These are phyloP conservation scores for Fomitopsis pulvina DNA, from an alignment of 768 basidiomycete genomes.

Conservation along the genomic window DNA sequence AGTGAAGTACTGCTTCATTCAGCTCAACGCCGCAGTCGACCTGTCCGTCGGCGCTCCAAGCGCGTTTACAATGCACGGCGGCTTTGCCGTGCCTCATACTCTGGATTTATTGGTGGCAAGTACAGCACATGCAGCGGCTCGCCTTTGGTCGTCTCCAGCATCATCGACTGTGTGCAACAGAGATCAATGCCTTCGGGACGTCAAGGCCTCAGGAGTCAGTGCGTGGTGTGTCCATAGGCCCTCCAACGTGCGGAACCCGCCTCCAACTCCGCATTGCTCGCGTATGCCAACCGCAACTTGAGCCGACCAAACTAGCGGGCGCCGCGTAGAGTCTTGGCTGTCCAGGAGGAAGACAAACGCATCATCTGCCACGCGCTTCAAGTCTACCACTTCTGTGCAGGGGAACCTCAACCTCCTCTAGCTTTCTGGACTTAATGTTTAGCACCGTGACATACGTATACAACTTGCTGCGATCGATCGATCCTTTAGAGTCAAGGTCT, in stretches of 20 bases:
- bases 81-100: conserved; percentile 47
- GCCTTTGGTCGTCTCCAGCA: conserved; percentile 29
- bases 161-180: conserved; percentile 42
- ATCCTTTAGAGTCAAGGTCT: no score
- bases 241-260: conserved; percentile 17
- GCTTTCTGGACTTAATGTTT: no score
- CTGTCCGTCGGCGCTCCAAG: conserved; percentile 70
- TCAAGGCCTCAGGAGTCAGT: no score
- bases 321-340: conserved; percentile 31
- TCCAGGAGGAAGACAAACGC: conserved; percentile 37
- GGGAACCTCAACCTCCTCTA: conserved; percentile 32
- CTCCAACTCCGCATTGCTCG: conserved; percentile 14
- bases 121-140: conserved; percentile 54
- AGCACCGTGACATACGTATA: no score
- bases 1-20: conserved; percentile 60
- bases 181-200: conserved; percentile 32
- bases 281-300: conserved; percentile 32
- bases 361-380: conserved; percentile 30
- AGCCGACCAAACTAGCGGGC: no score
- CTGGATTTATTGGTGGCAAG: conserved; percentile 62
- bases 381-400: conserved; percentile 33
- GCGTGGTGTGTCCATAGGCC: conserved; percentile 13
- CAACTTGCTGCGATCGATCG: no score
- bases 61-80: conserved; percentile 57
- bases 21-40: conserved; percentile 39